These are phyloP conservation scores for Coemansia sp. DNA, from an alignment of 192 early-diverging fungal species.

Conservation along the genomic window DNA sequence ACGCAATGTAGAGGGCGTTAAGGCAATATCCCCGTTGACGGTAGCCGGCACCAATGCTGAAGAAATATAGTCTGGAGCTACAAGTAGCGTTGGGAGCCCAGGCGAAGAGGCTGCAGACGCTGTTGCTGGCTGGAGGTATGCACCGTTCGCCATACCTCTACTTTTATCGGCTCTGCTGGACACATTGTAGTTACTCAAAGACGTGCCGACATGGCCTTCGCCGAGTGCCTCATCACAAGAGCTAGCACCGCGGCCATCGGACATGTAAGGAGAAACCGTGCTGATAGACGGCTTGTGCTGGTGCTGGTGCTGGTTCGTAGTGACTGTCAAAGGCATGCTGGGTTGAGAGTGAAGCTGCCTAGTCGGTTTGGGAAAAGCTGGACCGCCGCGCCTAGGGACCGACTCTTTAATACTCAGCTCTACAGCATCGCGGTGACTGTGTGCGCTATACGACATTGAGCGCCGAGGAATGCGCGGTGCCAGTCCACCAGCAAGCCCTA, in stretches of 20 bases:
- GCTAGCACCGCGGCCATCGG: background rate
- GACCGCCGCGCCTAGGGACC: background rate
- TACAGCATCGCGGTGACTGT: slow-evolving; percentile 19
- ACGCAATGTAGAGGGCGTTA: background rate
- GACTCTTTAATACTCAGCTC: slow-evolving; percentile 21
- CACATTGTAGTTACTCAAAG: background rate
- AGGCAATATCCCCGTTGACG: background rate
- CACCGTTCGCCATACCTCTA: background rate
- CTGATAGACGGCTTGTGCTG: background rate
- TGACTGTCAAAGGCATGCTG: background rate
- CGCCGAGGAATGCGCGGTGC: slow-evolving; percentile 25
- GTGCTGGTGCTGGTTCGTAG: background rate
- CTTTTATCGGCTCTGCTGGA: background rate
- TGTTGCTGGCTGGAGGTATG: background rate
- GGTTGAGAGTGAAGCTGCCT: background rate
- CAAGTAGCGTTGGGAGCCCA: background rate
- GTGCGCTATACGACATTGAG: slow-evolving; percentile 49
- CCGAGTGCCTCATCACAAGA: background rate
- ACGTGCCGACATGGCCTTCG: background rate
- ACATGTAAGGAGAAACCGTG: background rate
- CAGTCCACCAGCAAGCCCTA: slow-evolving; percentile 14
- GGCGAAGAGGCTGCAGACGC: background rate
- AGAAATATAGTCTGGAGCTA: background rate
- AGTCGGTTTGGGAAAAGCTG: background rate
- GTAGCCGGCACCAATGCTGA: background rate